A percentile compares a stretch with the other conserved stretches of the same genome.
phyloP scores from a whole-genome alignment of 495 filamentous ascomycete species.

The Immersiella caudata region DNA sequence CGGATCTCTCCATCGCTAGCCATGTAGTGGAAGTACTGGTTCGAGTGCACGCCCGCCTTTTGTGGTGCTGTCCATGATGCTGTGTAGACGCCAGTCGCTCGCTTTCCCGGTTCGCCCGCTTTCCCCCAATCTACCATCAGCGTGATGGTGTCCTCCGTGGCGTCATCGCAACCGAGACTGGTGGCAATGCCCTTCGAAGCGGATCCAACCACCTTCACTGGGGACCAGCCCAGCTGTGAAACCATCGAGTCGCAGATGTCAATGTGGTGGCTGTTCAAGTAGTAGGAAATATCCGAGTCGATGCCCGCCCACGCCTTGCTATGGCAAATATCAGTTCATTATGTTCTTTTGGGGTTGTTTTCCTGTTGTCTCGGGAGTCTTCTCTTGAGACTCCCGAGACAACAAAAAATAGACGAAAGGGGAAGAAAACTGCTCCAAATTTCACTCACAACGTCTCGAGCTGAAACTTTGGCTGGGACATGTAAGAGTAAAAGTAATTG shows the following conservation, averaged over 20 bases:
- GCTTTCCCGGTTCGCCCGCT: slow-evolving; percentile 63
- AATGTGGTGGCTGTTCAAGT: slow-evolving; percentile 91
- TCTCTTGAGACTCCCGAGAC: too few relatives aligned
- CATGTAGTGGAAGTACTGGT: slow-evolving; percentile 96
- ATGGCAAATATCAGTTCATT: too few relatives aligned
- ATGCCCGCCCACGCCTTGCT: slow-evolving; percentile 92
- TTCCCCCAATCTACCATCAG: slow-evolving; percentile 86
- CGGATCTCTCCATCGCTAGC: slow-evolving; percentile 80
- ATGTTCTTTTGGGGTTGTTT: too few relatives aligned
- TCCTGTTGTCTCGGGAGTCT: too few relatives aligned
- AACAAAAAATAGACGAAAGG: too few relatives aligned
- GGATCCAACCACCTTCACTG: slow-evolving; percentile 76
- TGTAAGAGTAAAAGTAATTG: slow-evolving; percentile 98
- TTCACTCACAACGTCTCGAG: slow-evolving; percentile 96
- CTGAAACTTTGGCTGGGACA: slow-evolving; percentile 92
- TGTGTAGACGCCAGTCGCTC: slow-evolving; percentile 89
- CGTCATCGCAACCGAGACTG: slow-evolving; percentile 74
- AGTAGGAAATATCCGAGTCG: slow-evolving; percentile 92
- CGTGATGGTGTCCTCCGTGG: slow-evolving; percentile 92
- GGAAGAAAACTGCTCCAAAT: too few relatives aligned
- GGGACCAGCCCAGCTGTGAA: slow-evolving; percentile 65
- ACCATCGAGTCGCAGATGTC: slow-evolving; percentile 93
- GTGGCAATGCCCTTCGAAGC: slow-evolving; percentile 70
- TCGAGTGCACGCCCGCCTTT: slow-evolving; percentile 87
- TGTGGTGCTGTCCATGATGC: slow-evolving; percentile 94